Base-by-base conservation (phyloP, 176 grass and related monocot species). In the Paspalum notatum region DNA sequence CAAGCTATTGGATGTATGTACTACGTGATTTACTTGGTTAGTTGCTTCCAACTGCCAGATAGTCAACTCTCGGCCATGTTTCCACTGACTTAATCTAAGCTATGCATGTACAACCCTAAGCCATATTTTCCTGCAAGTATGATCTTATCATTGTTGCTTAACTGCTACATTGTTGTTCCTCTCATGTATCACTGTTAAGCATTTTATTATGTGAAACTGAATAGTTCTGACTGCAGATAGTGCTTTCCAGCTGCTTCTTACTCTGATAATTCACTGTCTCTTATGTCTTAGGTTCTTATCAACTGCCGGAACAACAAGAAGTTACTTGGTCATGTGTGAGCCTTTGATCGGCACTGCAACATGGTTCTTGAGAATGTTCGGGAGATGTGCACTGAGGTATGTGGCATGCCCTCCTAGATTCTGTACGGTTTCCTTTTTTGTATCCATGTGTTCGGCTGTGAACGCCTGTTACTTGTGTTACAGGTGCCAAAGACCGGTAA, bases 271-370 rank as follows among this genome's bases (percentile, higher is more conserved):
- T 15, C 59, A 22, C 58, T 65, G n/a, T n/a, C 42, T 50, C 47
- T 39, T 81, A 1, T 84, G 49, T 39, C 43, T 76, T 67, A 97
- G 96, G 92, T 98, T 39, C 85, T 98, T 79, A 98, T 95, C 78
- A 98, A 98, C 60, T 95, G 96, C 54, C 86, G 96, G 70, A 98
- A 98, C 92, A 98, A 98, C 79, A 95, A 91, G 82, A 98, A 95
- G 55, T 63, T 95, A 49, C 92, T 98, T 69, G 96, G 96, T 26
- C 90, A 88, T 14, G 92, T 98, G 27, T 93, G 95, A 63, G 95
- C 95, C 47, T 98, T 98, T 84, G 95, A 98, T 87, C 81, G 92
- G 14, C 92, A 93, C 42, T 98, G 92, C 81, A 98, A 98, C 81
- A 98, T 98, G 95, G 95, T 98, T 87, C 87, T 98, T 20, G 95